A percentile compares a stretch with the other conserved stretches of the same genome.
Evolutionary conservation across 257 asterid genomes (phyloP).

Genomic region (Solanum medicagineum): DNA sequence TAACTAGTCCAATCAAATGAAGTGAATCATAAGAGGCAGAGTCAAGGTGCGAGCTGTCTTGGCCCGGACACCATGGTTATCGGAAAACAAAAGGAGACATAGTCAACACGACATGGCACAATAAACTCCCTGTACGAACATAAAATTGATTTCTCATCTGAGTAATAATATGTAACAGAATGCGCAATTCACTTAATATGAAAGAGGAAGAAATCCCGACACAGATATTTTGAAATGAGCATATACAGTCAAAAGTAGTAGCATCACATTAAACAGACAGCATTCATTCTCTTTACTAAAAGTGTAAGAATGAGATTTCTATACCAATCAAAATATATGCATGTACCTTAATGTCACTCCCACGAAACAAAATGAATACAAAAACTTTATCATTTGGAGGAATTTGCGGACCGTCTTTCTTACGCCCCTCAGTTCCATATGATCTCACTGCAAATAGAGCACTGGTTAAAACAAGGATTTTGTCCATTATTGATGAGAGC

Average conservation of each 20-base stretch:
- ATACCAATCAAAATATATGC: not conserved
- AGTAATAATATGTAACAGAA: not conserved
- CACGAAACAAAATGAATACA: constrained; percentile 71
- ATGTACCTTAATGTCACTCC: constrained; percentile 67
- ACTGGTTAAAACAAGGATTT: not conserved
- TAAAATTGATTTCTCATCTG: not conserved
- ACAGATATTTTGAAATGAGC: not conserved
- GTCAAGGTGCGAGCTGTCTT: not conserved
- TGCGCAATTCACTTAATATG: not conserved
- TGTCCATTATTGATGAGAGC: not conserved
- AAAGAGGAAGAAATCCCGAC: not conserved
- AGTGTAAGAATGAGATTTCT: not conserved
- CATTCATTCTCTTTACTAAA: not conserved
- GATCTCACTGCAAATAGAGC: constrained; percentile 52
- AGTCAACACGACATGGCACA: not conserved
- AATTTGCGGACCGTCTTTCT: constrained; percentile 55
- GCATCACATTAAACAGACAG: not conserved
- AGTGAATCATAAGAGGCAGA: not conserved
- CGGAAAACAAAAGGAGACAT: not conserved
- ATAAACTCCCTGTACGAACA: not conserved
- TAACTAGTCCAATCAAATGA: not conserved
- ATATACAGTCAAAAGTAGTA: not conserved
- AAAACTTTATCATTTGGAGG: constrained; percentile 59
- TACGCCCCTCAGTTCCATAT: constrained; percentile 78
- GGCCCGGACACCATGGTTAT: not conserved